These are phyloP conservation scores for Avena eriantha DNA, from an alignment of 176 grass and related monocot species.

Conservation along the genomic window DNA sequence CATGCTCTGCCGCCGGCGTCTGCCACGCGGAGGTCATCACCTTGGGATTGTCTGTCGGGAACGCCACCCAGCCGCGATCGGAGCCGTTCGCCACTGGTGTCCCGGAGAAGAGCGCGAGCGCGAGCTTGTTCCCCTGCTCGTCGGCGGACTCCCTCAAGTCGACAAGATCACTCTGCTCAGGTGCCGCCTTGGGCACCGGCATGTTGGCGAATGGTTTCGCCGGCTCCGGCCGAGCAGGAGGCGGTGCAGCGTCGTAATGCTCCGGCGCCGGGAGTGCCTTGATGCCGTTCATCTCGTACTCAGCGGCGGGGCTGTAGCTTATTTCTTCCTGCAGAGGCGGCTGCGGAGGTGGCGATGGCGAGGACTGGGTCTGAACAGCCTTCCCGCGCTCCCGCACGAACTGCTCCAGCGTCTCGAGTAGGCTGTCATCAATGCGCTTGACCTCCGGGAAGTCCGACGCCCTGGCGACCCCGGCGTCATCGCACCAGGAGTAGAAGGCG, in stretches of 20 bases:
- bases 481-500: slow-evolving; percentile 70
- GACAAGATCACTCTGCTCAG: slow-evolving; percentile 50
- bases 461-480: slow-evolving; percentile 53
- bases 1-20: slow-evolving; percentile 60
- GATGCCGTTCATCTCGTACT: slow-evolving; percentile 50
- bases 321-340: not conserved
- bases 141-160: slow-evolving; percentile 66
- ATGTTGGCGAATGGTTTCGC: not conserved
- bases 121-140: slow-evolving; percentile 70
- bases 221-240: not conserved
- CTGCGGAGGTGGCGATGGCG: slow-evolving; percentile 33
- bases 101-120: slow-evolving; percentile 76
- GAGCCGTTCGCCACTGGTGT: not conserved
- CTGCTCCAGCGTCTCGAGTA: slow-evolving; percentile 72
- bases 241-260: not conserved
- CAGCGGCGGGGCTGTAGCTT: not conserved
- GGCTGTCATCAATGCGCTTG: slow-evolving; percentile 58
- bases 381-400: slow-evolving; percentile 63
- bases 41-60: slow-evolving; percentile 47
- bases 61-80: slow-evolving; percentile 55
- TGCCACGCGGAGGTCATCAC: slow-evolving; percentile 75
- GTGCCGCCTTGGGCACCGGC: not conserved
- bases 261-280: slow-evolving; percentile 67
- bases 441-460: slow-evolving; percentile 62
- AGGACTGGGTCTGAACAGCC: slow-evolving; percentile 43